phyloP scores from a whole-genome alignment of 305 asterid genomes.

The Solanum aculeatissimum region DNA sequence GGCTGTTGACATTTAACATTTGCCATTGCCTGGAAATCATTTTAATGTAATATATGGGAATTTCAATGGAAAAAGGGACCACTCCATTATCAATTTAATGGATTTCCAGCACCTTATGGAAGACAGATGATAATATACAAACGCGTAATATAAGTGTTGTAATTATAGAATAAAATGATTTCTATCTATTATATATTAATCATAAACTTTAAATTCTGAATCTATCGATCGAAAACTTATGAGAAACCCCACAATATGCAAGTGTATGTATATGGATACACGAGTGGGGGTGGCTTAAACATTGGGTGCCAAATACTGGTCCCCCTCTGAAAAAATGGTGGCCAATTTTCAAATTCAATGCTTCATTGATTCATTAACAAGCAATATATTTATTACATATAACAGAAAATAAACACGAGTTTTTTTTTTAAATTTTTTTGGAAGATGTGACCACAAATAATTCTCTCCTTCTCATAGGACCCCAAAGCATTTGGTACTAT shows the following conservation, averaged over 20 bases:
- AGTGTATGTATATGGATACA: not conserved
- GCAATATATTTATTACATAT: not conserved
- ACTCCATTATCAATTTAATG: not conserved
- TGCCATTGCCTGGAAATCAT: not conserved
- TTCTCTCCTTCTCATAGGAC: not conserved
- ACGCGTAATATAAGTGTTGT: not conserved
- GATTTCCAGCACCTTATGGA: not conserved
- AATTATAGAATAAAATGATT: not conserved
- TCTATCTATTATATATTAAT: too few relatives aligned
- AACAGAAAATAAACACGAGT: not conserved
- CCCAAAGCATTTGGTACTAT: not conserved
- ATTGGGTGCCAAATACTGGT: not conserved
- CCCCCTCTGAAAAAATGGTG: not conserved
- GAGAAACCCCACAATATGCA: not conserved
- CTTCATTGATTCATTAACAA: not conserved
- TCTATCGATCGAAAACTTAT: fast-evolving
- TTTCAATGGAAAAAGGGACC: not conserved
- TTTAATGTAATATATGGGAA: not conserved
- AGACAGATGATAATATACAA: not conserved
- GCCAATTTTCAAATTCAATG: not conserved
- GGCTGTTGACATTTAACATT: too few relatives aligned
- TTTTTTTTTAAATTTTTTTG: too few relatives aligned
- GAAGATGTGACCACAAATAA: not conserved
- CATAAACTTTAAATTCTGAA: too few relatives aligned
- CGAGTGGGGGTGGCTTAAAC: not conserved